phyloP scores from a whole-genome alignment of 1,284 basidiomycete species.

The Laetiporus sulphureus region DNA sequence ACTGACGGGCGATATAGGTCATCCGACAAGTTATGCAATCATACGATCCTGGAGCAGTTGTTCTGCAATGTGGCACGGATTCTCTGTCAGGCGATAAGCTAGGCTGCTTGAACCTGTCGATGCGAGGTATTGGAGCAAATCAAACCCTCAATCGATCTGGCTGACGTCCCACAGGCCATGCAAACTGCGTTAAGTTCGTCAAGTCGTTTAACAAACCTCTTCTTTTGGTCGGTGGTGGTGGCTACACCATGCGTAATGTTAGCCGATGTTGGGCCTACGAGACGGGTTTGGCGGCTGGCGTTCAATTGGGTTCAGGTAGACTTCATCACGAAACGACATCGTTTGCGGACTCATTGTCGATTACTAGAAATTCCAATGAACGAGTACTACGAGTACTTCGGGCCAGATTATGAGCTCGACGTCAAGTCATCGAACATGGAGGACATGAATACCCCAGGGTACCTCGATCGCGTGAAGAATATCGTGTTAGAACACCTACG shows the following conservation, averaged over 20 bases:
- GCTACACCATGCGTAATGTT: conserved; percentile 98
- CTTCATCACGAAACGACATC: not conserved
- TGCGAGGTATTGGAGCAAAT: conserved; percentile 60
- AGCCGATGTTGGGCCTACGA: conserved; percentile 98
- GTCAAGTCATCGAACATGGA: conserved; percentile 95
- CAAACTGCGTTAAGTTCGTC: conserved; percentile 95
- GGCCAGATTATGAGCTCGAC: conserved; percentile 96
- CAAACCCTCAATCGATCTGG: not conserved
- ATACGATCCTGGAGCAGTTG: conserved; percentile 94
- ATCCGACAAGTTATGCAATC: conserved; percentile 94
- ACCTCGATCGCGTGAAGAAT: conserved; percentile 88
- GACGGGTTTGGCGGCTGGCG: conserved; percentile 94
- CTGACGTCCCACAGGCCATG: conserved; percentile 59
- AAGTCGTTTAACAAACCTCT: conserved; percentile 95
- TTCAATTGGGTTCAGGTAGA: conserved; percentile 80
- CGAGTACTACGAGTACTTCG: conserved; percentile 99
- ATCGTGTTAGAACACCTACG: conserved; percentile 91
- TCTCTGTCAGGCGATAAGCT: conserved; percentile 96
- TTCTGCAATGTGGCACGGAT: conserved; percentile 98
- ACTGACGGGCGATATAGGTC: conserved; percentile 48
- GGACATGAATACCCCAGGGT: conserved; percentile 90
- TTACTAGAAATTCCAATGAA: conserved; percentile 85
- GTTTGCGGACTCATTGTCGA: too few relatives aligned
- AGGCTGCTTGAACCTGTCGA: conserved; percentile 94
- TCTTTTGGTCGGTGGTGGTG: conserved; percentile 91